Base-by-base conservation (phyloP, 139 green algal genomes). In the Tetradesmus obliquus region DNA sequence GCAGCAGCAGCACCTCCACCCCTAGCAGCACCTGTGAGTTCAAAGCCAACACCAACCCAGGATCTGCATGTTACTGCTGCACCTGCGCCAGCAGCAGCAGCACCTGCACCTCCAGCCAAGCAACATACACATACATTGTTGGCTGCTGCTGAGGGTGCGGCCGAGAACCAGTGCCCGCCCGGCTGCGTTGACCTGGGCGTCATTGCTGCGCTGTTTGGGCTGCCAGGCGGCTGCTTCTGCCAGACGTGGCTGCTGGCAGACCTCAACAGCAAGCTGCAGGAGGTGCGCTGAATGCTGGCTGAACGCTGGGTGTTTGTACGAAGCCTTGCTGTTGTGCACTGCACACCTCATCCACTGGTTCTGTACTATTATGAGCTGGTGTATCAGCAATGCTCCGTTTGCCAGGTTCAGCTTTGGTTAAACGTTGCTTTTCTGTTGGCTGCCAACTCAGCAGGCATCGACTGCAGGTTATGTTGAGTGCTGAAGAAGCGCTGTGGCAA, bases 111-210 rank as follows among this genome's bases (percentile, higher is more conserved):
- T 7, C 12, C 81, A 32, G 8, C 32, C 32, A 45, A 45, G 32
- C 32, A 45, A 45, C 32, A 45, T 45, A 45, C 32, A 22, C 81
- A 2, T 19, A 10, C 15, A 66, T 8, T 15, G 81, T 12, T 66
- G 53, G 81, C 51, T n/a, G 51, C 81, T 32, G 81, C 57, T 66
- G 57, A 45, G 32, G 32, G 9, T 6, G 2, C 45, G 79, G 81
- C 69, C 8, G 51, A 9, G 15, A 9, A 5, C 6, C 3, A 2
- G 24, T 88, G 84, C 69, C 60, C 57, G 17, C 24, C 84, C 32
- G 84, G 84, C 12, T 88, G 84, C 69, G 13, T 88, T 60, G 84
- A 88, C 2, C 24, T 79, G 58, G 84, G 55, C 51, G 58, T n/a
- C 8, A 32, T 80, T 88, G 55, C 84, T 79, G 10, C 8, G 58